These are phyloP conservation scores for Hypomyces rosellus DNA, from an alignment of 2,329 filamentous ascomycete genomes.

Conservation along the genomic window DNA sequence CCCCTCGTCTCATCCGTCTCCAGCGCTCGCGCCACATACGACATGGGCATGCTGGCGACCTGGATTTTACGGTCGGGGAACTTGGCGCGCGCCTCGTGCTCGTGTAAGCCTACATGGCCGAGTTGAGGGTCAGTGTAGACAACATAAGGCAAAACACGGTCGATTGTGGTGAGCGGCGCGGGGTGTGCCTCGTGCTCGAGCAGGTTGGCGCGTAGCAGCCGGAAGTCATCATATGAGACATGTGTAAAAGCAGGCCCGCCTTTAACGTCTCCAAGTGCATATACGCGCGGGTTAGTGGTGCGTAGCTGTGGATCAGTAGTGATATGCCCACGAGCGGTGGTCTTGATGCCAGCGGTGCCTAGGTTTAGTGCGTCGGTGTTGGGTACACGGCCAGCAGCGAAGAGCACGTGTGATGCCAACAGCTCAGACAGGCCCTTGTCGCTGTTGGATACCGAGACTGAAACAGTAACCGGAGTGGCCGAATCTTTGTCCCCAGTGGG, in stretches of 20 bases:
- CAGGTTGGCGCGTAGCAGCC: slow-evolving; percentile 40
- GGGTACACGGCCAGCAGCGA: slow-evolving; percentile 43
- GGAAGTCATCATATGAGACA: slow-evolving; percentile 50
- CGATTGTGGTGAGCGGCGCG: slow-evolving; percentile 17
- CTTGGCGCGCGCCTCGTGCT: neutral
- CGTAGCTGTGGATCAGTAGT: slow-evolving; percentile 36
- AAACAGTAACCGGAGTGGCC: slow-evolving; percentile 11
- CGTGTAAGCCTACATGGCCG: slow-evolving; percentile 43
- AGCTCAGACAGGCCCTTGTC: no score
- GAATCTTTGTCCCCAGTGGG: no score
- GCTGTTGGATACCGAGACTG: slow-evolving; percentile 13
- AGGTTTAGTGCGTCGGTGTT: slow-evolving; percentile 43
- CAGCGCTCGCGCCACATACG: slow-evolving; percentile 42
- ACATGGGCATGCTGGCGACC: slow-evolving; percentile 45
- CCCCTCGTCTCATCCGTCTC: slow-evolving; percentile 47
- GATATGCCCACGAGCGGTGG: slow-evolving; percentile 37
- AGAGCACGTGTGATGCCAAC: slow-evolving; percentile 37
- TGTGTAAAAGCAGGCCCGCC: slow-evolving; percentile 49
- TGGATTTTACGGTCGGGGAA: slow-evolving; percentile 25
- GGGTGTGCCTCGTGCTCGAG: no score
- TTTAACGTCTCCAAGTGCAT: slow-evolving; percentile 46
- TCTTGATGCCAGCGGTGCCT: slow-evolving; percentile 32
- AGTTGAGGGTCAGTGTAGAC: slow-evolving; percentile 50
- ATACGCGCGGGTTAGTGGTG: slow-evolving; percentile 37
- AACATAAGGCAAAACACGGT: slow-evolving; percentile 34